phyloP scores from a whole-genome alignment of 2,329 filamentous ascomycete genomes.

The Teratosphaeria zuluensis region DNA sequence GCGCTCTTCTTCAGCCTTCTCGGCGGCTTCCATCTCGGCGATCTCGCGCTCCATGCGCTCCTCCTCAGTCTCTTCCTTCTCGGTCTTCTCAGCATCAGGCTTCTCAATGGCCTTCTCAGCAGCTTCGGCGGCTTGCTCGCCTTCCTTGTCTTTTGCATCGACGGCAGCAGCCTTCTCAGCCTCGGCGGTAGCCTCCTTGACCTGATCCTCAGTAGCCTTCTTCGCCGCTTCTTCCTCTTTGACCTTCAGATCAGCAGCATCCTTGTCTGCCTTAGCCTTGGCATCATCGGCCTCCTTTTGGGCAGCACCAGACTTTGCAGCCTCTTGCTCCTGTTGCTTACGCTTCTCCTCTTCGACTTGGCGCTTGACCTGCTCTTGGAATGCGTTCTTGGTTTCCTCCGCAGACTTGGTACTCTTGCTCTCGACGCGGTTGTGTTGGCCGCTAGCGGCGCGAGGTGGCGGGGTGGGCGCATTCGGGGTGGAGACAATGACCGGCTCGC shows the following conservation, averaged over 20 bases:
- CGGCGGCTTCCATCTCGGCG: constrained; percentile 46
- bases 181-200: constrained; percentile 31
- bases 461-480: constrained; percentile 62
- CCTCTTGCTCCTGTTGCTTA: constrained; percentile 20
- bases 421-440: constrained; percentile 59
- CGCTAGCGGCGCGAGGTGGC: constrained; percentile 64
- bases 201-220: constrained; percentile 23
- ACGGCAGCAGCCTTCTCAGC: constrained; percentile 37
- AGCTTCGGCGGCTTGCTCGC: constrained; percentile 21
- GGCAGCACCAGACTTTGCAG: neutral
- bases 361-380: constrained; percentile 60
- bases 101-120: constrained; percentile 35
- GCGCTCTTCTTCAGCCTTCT: constrained; percentile 46
- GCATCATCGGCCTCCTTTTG: constrained; percentile 2
- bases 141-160: constrained; percentile 33
- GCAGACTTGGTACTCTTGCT: constrained; percentile 53
- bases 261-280: constrained; percentile 39
- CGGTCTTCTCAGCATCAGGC: constrained; percentile 13
- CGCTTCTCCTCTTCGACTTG: constrained; percentile 34
- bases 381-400: constrained; percentile 55
- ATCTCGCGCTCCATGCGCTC: constrained; percentile 48
- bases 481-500: constrained; percentile 57
- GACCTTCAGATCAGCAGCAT: constrained; percentile 34
- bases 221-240: constrained; percentile 1
- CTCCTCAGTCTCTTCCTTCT: constrained; percentile 31